A percentile compares a stretch with the other conserved stretches of the same genome.
Conservation (phyloP, 768 basidiomycete species). For the Sarcomyxa edulis region DNA sequence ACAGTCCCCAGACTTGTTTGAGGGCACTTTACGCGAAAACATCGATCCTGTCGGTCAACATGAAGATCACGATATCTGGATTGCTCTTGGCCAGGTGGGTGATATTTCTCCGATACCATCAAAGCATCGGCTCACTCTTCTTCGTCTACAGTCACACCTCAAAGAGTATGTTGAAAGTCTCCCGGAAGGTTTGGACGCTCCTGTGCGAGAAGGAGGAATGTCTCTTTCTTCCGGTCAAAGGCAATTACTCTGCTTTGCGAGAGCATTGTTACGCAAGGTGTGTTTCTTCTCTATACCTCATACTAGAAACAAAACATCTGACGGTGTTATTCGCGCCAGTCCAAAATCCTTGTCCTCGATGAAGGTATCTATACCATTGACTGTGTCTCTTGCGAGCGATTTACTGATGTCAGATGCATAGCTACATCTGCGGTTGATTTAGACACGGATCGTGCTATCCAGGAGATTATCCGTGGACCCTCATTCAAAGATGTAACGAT, state of each 20-base stretch:
- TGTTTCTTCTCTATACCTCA: constrained; percentile 2
- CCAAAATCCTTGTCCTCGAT: constrained; percentile 88
- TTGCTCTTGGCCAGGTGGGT: constrained; percentile 63
- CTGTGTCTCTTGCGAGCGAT: constrained; percentile 1
- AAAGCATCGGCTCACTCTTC: background rate
- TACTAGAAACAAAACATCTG: constrained; percentile 1
- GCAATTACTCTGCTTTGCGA: constrained; percentile 85
- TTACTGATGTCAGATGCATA: constrained; percentile 18
- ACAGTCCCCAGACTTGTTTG: constrained; percentile 68
- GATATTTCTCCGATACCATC: background rate
- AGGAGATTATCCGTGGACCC: constrained; percentile 79
- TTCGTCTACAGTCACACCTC: constrained; percentile 46
- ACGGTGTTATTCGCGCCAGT: too few relatives aligned
- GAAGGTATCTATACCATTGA: constrained; percentile 51
- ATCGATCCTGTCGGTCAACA: constrained; percentile 80
- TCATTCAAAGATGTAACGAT: constrained; percentile 78
- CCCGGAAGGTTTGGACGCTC: constrained; percentile 64
- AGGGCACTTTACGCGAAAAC: constrained; percentile 77
- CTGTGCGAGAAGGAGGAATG: constrained; percentile 72
- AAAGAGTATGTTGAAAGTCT: constrained; percentile 64
- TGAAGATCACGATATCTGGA: constrained; percentile 83
- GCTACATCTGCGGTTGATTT: constrained; percentile 89
- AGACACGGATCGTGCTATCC: constrained; percentile 85
- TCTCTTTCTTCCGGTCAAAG: constrained; percentile 84
- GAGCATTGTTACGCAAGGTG: constrained; percentile 76